Base-by-base conservation (phyloP, 495 filamentous ascomycete genomes). In the Hamigera avellanea region DNA sequence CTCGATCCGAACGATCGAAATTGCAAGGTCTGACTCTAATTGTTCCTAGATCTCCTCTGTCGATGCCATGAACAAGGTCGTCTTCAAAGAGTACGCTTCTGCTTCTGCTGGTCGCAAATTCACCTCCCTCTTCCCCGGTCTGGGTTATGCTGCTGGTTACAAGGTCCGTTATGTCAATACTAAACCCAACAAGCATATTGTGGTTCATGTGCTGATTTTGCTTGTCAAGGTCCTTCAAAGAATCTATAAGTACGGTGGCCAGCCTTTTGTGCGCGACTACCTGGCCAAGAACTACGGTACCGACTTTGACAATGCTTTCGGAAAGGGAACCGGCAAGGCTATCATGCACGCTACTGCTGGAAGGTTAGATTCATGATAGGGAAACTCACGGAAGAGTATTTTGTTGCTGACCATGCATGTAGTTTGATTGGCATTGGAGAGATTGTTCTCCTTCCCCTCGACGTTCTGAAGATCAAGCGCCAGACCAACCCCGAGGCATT, bases 401-500 rank as follows among this genome's bases (percentile, higher is more conserved):
- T 19, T 17, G 14, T 34, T 21, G 28, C 17, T 36, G n/a, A 36
- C 28, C 29, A 10, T 45, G 18, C 36, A 17, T 31, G 14, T 42
- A 89, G 83, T 67, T 46, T 99, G 43, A 93, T 96, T 51, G 91
- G 91, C 53, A 89, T 96, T 46, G 93, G 91, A 48, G 91, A 99
- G 68, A 91, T 99, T 45, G 71, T 99, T 41, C 70, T 99, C 2
- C 73, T 99, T 15, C 91, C 91, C 28, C 74, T 99, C 21, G 91
- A 99, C 49, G 91, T 99, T 9, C 70, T 99, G 16, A 99, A 99
- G 73, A 99, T 99, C 70, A 96, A 96, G 72, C 81, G 91, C 46
- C 91, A 99, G 66, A 99, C 91, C 26, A 99, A 99, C 72, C 91
- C 91, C 21, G 91, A 95, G 50, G 87, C 91, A 29, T 99, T 99